A percentile compares a stretch with the other conserved stretches of the same genome.
Conservation (phyloP, 2,329 filamentous ascomycete genomes). For the Beauveria varroae region DNA sequence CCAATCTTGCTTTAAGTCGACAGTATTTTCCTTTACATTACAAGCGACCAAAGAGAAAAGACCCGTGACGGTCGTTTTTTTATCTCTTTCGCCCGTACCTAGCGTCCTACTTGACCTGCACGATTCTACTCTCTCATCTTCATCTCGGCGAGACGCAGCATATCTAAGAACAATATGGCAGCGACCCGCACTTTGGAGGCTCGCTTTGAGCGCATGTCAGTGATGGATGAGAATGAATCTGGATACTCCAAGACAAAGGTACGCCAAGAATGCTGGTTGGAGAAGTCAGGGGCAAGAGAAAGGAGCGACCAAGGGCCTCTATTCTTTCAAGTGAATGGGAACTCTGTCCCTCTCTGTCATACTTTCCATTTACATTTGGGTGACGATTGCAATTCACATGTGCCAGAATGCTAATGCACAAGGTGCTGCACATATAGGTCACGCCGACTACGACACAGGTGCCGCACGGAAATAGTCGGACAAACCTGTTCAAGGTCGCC, state of each 20-base stretch:
- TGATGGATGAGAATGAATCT: conserved; percentile 78
- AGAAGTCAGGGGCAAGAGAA: neutral
- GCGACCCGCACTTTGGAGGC: conserved; percentile 73
- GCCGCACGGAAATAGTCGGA: conserved; percentile 51
- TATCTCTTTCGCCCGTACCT: neutral
- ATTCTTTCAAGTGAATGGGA: neutral
- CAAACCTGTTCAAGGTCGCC: conserved; percentile 80
- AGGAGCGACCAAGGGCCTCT: neutral
- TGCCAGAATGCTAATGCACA: conserved; percentile 2
- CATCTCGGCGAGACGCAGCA: neutral
- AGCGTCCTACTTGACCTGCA: neutral
- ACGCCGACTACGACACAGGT: conserved; percentile 31
- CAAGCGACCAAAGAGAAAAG: neutral
- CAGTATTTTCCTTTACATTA: neutral
- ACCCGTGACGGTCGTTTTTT: neutral
- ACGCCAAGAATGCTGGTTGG: conserved; percentile 18
- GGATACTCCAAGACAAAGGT: conserved; percentile 74
- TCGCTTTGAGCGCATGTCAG: conserved; percentile 82
- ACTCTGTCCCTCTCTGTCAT: neutral
- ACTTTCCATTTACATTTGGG: neutral
- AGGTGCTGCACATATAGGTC: conserved; percentile 15
- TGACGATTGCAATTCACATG: neutral
- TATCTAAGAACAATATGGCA: conserved; percentile 21
- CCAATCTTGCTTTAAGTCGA: neutral
- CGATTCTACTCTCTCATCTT: neutral